These are phyloP conservation scores for Aegilops tauschii DNA, from an alignment of 176 grass and related monocot genomes.

Conservation along the genomic window DNA sequence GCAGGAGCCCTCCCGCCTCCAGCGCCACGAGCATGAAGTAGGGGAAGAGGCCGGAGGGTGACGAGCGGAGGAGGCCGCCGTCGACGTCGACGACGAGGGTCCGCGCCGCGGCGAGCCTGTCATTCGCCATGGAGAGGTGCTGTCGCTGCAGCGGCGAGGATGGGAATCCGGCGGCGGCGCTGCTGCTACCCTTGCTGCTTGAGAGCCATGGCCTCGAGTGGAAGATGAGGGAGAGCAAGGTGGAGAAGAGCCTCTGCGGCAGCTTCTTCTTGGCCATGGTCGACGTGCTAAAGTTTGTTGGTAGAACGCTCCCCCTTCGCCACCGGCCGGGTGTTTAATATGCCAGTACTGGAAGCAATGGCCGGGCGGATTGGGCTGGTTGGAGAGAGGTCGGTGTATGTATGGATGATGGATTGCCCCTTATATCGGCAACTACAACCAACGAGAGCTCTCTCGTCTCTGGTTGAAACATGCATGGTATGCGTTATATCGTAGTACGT, in stretches of 20 bases:
- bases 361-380: background rate
- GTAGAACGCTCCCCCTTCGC: background rate
- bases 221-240: slow-evolving; percentile 31
- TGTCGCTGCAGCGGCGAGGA: background rate
- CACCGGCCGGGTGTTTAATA: background rate
- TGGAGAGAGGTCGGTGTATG: slow-evolving; percentile 16
- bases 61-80: slow-evolving; percentile 28
- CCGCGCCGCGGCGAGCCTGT: background rate
- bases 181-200: background rate
- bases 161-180: background rate
- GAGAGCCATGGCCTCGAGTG: background rate
- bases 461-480: background rate
- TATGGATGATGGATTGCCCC: slow-evolving; percentile 12
- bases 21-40: slow-evolving; percentile 95
- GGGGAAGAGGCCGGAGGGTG: slow-evolving; percentile 31
- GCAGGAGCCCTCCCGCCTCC: slow-evolving; percentile 59
- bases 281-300: background rate
- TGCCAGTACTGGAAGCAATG: background rate
- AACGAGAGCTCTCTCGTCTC: background rate
- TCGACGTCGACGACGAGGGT: slow-evolving; percentile 48
- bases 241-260: slow-evolving; percentile 15
- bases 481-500: background rate
- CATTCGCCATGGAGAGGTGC: background rate
- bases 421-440: background rate
- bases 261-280: slow-evolving; percentile 40